Evolutionary conservation across 2,329 filamentous ascomycete species (phyloP).

Genomic region (Elsinoe ampelina): DNA sequence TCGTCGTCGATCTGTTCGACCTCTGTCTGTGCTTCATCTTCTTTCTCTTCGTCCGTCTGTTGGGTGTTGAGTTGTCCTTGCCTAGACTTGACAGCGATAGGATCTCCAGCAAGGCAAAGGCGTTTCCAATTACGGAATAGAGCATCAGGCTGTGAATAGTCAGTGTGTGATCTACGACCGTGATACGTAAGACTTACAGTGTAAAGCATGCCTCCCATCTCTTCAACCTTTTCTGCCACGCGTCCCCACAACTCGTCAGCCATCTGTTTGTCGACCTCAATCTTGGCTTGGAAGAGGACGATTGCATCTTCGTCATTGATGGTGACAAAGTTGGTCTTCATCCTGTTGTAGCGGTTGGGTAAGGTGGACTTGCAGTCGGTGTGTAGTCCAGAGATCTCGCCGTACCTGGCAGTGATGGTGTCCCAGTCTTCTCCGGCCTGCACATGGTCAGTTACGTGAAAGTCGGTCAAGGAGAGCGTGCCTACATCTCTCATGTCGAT

Average conservation of each 20-base stretch:
- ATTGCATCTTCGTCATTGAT: slow-evolving; percentile 29
- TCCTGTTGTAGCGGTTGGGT: slow-evolving; percentile 30
- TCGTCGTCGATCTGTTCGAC: background rate
- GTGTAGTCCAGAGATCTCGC: slow-evolving; percentile 25
- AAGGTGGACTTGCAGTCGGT: slow-evolving; percentile 29
- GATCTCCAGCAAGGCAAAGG: background rate
- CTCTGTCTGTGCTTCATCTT: slow-evolving; percentile 19
- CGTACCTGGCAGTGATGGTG: slow-evolving; percentile 22
- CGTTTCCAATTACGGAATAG: slow-evolving; percentile 5
- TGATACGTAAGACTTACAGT: slow-evolving; percentile 11
- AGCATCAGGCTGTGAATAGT: slow-evolving; percentile 19
- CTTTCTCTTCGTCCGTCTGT: slow-evolving; percentile 25
- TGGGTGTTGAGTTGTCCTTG: background rate
- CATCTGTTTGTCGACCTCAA: slow-evolving; percentile 32
- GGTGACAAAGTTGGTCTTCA: slow-evolving; percentile 32
- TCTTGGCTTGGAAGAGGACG: slow-evolving; percentile 29
- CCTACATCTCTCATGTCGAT: slow-evolving; percentile 23
- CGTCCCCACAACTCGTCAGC: slow-evolving; percentile 32
- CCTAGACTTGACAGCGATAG: slow-evolving; percentile 2
- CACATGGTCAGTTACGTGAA: background rate
- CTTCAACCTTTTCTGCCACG: slow-evolving; percentile 27
- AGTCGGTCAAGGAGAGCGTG: background rate
- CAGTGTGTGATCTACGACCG: background rate
- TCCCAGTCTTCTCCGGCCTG: slow-evolving; percentile 20
- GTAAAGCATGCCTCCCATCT: slow-evolving; percentile 27